Percentiles rank a stretch among this genome's conserved stretches.
These are phyloP conservation scores for Teratosphaeriaceae sp. DNA, from an alignment of 2,329 filamentous ascomycete species.

Conservation along the genomic window DNA sequence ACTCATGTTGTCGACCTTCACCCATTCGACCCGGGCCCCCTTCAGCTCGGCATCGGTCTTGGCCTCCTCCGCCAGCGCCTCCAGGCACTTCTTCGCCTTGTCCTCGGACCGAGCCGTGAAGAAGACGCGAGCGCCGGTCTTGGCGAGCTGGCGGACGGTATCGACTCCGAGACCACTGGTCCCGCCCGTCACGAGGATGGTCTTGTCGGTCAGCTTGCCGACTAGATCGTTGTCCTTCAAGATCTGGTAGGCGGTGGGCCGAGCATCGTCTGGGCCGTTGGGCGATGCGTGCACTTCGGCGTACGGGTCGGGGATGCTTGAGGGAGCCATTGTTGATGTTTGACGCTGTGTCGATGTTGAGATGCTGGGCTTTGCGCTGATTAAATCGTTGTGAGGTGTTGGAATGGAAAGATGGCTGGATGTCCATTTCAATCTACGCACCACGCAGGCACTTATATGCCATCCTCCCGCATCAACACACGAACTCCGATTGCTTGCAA, in stretches of 20 bases:
- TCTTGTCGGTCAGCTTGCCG: slow-evolving; percentile 28
- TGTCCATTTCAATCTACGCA: no score
- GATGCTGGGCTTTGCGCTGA: background rate
- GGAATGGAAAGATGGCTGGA: no score
- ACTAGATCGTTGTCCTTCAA: slow-evolving; percentile 18
- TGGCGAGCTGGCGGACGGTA: slow-evolving; percentile 32
- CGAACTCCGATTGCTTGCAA: no score
- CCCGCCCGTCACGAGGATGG: slow-evolving; percentile 34
- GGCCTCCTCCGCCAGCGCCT: slow-evolving; percentile 17
- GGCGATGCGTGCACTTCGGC: slow-evolving; percentile 6
- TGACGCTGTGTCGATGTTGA: background rate
- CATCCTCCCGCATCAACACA: no score
- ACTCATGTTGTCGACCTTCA: slow-evolving; percentile 20
- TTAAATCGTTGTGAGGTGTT: background rate
- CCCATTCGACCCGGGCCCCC: slow-evolving; percentile 2
- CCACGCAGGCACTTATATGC: no score
- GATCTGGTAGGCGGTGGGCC: slow-evolving; percentile 17
- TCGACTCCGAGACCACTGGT: slow-evolving; percentile 37
- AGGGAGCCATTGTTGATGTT: background rate
- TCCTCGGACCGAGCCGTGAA: slow-evolving; percentile 5
- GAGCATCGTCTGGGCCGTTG: slow-evolving; percentile 11
- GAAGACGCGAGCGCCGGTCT: slow-evolving; percentile 8
- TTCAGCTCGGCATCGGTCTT: slow-evolving; percentile 5
- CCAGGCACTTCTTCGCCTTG: slow-evolving; percentile 4
- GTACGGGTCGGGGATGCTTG: slow-evolving; percentile 8